Base-by-base conservation (phyloP, 192 early-diverging fungal genomes). In the Umbelopsis vinacea region DNA sequence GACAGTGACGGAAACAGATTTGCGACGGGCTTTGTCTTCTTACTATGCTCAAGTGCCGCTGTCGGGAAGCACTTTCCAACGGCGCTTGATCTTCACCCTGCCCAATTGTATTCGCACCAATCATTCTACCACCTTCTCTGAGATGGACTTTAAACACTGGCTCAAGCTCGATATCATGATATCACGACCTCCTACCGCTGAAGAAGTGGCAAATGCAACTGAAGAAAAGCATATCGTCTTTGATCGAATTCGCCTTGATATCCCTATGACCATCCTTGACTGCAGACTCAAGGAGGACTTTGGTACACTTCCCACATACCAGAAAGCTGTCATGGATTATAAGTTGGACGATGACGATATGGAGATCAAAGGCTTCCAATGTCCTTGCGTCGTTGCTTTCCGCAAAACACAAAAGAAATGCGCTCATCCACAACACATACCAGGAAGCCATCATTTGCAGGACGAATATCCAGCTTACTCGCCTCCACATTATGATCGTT, bases 281-380 rank as follows among this genome's bases (percentile, higher is more conserved):
- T 78, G 76, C 66, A 43, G 76, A 12, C 46, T 78, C 15, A 78
- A 78, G 23, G 72, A 78, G 37, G 76, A 78, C 26, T 74, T 71
- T 68, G 63, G 57, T 15, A 26, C 68, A 3, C 22, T 78, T 22
- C 76, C 76, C 6, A 78, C 76, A n/a, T 78, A 78, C 37, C 69
- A 74, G 19, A 47, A 53, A 7, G 72, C 72, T 19, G 6, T 73
- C 14, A 4, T 54, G 37, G 38, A 66, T 17, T 33, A 63, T 12
- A 78, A 52, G 52, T 69, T 37, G 48, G 69, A 21, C 2, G 52
- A 46, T 7, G 66, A 46, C 14, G 66, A 68, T 19, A 29, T 29
- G 22, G 60, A 72, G 24, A 52, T 52, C 24, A 26, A 52, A 6
- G 37, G 47, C n/a, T 67, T 73, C 24, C 47, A 52, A 10, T 73